Evolutionary conservation across 2,329 filamentous ascomycete genomes (phyloP), one percentile per base, ranked within the genome.

Genomic region (Exophiala mesophila): DNA sequence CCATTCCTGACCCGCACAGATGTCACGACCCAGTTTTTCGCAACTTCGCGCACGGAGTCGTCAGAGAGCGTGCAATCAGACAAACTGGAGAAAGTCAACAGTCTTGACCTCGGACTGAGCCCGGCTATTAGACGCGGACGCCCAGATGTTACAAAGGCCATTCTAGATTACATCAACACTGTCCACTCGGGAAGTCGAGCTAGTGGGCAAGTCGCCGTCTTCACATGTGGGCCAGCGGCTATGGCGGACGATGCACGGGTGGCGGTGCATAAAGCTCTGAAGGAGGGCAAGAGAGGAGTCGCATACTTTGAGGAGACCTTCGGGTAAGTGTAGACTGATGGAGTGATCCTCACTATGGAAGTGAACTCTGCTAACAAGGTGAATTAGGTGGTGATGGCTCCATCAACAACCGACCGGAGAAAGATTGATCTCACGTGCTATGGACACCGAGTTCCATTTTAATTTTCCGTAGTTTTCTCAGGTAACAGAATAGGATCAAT

Each of bases 241-340:
- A 69, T 73, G 69, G 68, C 67, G 8, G 66, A 71, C 45, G 61
- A 71, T 39, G 63, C 65, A 7, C 58, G 70, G 18, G 61, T 53
- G 15, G 63, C 66, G 9, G 64, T 67, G 39, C 61, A 66, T 38
- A 31, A 56, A 7, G 63, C 64, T 6, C 56, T 63, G 55, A 54
- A 54, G 36, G 53, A 57, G 33, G 63, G 60, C 2, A 57, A 61
- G 35, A 37, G 38, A 4, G 52, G 58, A 0, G 55, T 72, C 7
- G 62, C 66, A 36, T 72, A 72, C 51, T 63, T 70, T 28, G 70
- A 73, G 48, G 70, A 73, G 49, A 66, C 63, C 9, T 73, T 71
- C 47, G 64, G 64, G 45, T 70, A 30, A 47, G 49, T 41, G 20
- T 32, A 12, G 23, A 13, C 23, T 26, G 6, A 7, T 26, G 23